Evolutionary conservation across 108 stramenopile species (phyloP).

Genomic region (Licmophora abbreviata): DNA sequence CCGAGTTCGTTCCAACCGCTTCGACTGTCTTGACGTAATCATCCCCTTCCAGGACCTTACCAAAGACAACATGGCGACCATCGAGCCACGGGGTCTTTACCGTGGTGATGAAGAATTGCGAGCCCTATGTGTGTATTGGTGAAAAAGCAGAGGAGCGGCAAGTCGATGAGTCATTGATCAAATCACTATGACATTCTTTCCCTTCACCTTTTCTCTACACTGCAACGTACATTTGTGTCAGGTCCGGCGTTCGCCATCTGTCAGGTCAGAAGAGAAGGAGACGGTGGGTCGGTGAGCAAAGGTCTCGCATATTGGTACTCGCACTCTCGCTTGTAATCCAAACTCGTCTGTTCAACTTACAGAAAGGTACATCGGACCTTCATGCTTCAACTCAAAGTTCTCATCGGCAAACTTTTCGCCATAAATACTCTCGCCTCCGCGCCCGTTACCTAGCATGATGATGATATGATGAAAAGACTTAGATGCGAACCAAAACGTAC

Average conservation of each 20-base stretch:
- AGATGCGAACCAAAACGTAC: too few relatives aligned
- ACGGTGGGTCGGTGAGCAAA: not conserved
- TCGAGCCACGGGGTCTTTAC: conserved; percentile 97
- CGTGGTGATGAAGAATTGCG: conserved; percentile 97
- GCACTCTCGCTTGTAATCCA: conserved; percentile 56
- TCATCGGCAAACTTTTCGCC: conserved; percentile 91
- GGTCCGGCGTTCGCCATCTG: conserved; percentile 97
- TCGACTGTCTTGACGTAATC: conserved; percentile 86
- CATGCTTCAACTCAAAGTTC: conserved; percentile 77
- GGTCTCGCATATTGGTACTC: not conserved
- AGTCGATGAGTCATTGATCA: not conserved
- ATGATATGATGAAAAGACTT: too few relatives aligned
- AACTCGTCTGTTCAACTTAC: too few relatives aligned
- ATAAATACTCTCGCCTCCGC: conserved; percentile 70
- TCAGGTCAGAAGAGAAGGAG: too few relatives aligned
- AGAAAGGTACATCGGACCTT: conserved; percentile 81
- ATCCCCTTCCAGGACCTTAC: conserved; percentile 91
- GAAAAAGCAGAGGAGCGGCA: conserved; percentile 1
- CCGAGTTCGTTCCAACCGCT: conserved; percentile 66
- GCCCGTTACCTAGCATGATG: conserved; percentile 56
- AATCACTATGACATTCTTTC: not conserved
- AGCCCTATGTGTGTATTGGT: conserved; percentile 69
- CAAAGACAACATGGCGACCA: conserved; percentile 94
- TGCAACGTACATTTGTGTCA: conserved; percentile 48
- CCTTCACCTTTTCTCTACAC: not conserved